Base-by-base conservation (phyloP, 305 asterid genomes). In the Lippia alba region DNA sequence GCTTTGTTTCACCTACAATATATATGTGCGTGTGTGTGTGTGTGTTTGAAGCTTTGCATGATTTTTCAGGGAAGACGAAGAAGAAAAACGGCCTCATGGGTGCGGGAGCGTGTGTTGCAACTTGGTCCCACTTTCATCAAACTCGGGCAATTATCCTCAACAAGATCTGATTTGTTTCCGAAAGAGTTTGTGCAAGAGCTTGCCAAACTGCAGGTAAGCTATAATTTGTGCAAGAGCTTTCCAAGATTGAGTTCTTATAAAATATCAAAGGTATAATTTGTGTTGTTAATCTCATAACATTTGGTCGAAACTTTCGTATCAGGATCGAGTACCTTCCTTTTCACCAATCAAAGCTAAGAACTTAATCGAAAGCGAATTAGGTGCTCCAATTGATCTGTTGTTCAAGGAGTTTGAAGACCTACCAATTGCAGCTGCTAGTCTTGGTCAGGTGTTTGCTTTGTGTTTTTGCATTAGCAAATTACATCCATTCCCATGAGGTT, bases 381-480 rank as follows among this genome's bases (percentile, higher is more conserved):
- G 91, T 45, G 84, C 89, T 81, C 90, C 93, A 3, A 66, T 89
- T 48, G 71, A 84, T 68, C 61, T 84, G 74, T 66, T 91, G 71
- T 91, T 75, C 70, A 83, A 62, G 79, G 90, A 78, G 78, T 91
- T 91, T 62, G 97, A 89, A 83, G 96, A 86, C 67, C 75, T 77
- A 40, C 97, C 97, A 0, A 79, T 91, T 78, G 97, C 97, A 54
- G 96, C 97, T 72, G 96, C 97, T 82, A 91, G 97, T 77, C 97
- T 91, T 80, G 97, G 97, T 82, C 97, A 91, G 97, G 97, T 88
- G 87, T 80, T 85, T 83, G 80, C 81, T 61, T 82, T 66, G 45
- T 67, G 64, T n/a, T 39, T 11, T 66, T 41, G 8, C 62, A 3
- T 61, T 50, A 58, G 34, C 61, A 19, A 45, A 34, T 54, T 44